Evolutionary conservation across 2,329 filamentous ascomycete species (phyloP).

Genomic region (Fusarium sp.): DNA sequence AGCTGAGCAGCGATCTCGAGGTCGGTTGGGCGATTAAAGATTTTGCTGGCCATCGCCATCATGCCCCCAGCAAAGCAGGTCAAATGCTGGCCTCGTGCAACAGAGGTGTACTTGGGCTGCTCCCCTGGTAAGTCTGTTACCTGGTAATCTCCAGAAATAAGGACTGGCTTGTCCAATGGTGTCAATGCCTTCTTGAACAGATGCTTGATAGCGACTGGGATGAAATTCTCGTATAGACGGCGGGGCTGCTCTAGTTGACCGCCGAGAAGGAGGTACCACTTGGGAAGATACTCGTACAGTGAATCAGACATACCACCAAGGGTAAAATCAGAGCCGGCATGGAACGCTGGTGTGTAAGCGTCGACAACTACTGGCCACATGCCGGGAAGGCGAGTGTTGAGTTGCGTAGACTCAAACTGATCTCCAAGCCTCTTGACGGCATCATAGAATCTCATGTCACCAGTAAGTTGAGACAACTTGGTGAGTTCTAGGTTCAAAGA

Average conservation of each 20-base stretch:
- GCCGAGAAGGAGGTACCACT: constrained; percentile 77
- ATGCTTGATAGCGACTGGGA: constrained; percentile 65
- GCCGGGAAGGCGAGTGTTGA: constrained; percentile 70
- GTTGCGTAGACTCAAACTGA: constrained; percentile 68
- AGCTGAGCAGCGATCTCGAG: constrained; percentile 71
- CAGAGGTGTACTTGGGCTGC: constrained; percentile 52
- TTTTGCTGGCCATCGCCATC: constrained; percentile 73
- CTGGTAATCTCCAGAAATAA: constrained; percentile 71
- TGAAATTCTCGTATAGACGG: constrained; percentile 57
- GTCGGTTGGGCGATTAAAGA: constrained; percentile 70
- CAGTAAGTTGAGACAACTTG: constrained; percentile 74
- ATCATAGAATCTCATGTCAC: constrained; percentile 73
- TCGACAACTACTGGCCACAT: constrained; percentile 74
- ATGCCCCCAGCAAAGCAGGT: constrained; percentile 78
- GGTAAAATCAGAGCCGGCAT: constrained; percentile 63
- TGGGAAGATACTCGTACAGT: constrained; percentile 76
- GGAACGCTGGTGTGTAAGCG: constrained; percentile 49
- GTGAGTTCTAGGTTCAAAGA: constrained; percentile 75
- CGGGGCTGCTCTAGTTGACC: constrained; percentile 60
- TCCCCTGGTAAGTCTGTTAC: constrained; percentile 47
- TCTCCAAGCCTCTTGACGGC: constrained; percentile 71
- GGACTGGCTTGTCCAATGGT: constrained; percentile 69
- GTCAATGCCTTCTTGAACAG: constrained; percentile 79
- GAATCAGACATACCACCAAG: constrained; percentile 72
- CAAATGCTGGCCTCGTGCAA: constrained; percentile 67